phyloP scores from a whole-genome alignment of 2,329 filamentous ascomycete genomes.

The Parastagonospora nodorum region DNA sequence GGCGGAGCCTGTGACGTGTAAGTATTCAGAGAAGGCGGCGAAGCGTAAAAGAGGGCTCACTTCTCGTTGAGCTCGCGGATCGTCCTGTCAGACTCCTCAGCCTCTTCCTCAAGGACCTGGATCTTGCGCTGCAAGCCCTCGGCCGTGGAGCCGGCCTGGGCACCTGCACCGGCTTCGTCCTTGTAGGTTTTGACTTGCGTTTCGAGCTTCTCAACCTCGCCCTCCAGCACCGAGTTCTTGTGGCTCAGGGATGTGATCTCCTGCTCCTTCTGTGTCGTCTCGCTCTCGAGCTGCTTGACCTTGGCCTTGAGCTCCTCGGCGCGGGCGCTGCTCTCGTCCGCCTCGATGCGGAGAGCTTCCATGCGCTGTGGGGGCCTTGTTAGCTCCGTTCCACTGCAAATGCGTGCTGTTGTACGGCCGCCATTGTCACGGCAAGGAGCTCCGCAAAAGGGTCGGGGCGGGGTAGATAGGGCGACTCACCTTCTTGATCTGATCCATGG shows the following conservation, averaged over 20 bases:
- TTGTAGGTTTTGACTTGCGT: constrained; percentile 82
- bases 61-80: constrained; percentile 98
- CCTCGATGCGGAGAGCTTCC: constrained; percentile 91
- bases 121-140: constrained; percentile 90
- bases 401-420: constrained; percentile 2
- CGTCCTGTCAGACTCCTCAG: constrained; percentile 94
- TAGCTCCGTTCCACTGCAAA: constrained; percentile 16
- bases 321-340: constrained; percentile 80
- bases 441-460: constrained; percentile 32
- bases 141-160: constrained; percentile 84
- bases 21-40: constrained; percentile 10
- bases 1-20: constrained; percentile 73
- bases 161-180: constrained; percentile 79
- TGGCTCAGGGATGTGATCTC: constrained; percentile 95
- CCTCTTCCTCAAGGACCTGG: constrained; percentile 96
- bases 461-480: constrained; percentile 61
- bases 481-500: constrained; percentile 90
- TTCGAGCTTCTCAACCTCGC: constrained; percentile 93
- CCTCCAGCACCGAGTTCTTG: constrained; percentile 90
- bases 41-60: constrained; percentile 64
- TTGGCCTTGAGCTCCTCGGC: constrained; percentile 85
- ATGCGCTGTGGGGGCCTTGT: constrained; percentile 71
- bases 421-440: constrained; percentile 9
- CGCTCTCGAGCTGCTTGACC: constrained; percentile 90
- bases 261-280: constrained; percentile 95